phyloP scores from a whole-genome alignment of 2,329 filamentous ascomycete genomes.

The Hypomyces perniciosus region DNA sequence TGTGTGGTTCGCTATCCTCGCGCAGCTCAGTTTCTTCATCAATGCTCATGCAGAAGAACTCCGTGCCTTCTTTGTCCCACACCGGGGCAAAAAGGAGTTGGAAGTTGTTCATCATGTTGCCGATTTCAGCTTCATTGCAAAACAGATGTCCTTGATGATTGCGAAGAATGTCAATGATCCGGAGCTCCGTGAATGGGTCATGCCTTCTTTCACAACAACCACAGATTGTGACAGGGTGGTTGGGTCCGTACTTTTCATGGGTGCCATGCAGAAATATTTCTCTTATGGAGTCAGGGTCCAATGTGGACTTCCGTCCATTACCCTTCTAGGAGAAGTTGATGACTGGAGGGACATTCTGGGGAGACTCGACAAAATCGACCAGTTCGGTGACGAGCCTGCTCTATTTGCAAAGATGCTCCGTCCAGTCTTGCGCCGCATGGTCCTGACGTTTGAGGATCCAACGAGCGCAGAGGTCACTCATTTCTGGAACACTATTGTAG shows the following conservation, averaged over 20 bases:
- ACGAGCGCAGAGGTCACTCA: neutral
- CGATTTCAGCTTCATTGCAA: neutral
- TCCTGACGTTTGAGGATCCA: neutral
- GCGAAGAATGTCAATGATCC: neutral
- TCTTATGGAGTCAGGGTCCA: neutral
- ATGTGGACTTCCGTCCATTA: constrained; percentile 1
- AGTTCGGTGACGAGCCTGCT: neutral
- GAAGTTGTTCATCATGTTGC: neutral
- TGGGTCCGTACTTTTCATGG: neutral
- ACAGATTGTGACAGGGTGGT: neutral
- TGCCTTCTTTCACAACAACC: neutral
- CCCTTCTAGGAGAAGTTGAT: neutral
- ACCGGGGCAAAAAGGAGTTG: neutral
- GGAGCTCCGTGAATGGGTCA: neutral
- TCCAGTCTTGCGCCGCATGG: neutral
- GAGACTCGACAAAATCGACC: neutral
- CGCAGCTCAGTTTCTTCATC: neutral
- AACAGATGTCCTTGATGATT: neutral
- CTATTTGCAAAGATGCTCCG: neutral
- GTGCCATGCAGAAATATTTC: neutral
- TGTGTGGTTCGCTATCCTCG: neutral
- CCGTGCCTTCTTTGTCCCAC: neutral
- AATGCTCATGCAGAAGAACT: neutral
- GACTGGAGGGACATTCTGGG: neutral
- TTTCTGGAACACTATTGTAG: neutral